Evolutionary conservation across 441 rosid species (phyloP), one percentile per base, ranked within the genome.

Genomic region (Metrosideros polymorpha): DNA sequence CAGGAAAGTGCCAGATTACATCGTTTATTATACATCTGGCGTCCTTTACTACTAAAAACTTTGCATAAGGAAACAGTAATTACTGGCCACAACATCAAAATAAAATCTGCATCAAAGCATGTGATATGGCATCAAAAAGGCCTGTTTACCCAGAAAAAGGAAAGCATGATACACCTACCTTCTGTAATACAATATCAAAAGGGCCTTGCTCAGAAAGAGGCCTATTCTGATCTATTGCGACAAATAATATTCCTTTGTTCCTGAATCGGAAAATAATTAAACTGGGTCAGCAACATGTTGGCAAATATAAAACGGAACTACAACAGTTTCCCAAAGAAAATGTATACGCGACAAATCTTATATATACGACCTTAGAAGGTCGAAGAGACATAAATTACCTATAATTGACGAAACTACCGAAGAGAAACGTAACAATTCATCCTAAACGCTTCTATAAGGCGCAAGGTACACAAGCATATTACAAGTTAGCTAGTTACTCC

Each of bases 171-270:
- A 47, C n/a, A 82, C 90, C 29, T 88, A 95, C 98, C 98, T 95
- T 95, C 39, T 95, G 98, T 92, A 95, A 86, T 57, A 95, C 96
- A 89, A 95, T 92, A 89, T 95, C 96, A 85, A 95, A 95, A 88
- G 97, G 98, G 39, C 98, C 98, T 90, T 95, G 98, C 66, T 95
- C 98, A 42, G 95, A 92, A 84, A 95, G 97, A 24, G 98, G 92
- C 86, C 89, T 90, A 85, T 88, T 90, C 84, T 91, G 97, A 92
- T 95, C 98, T 85, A 95, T 95, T 18, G 97, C 94, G 83, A 95
- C 95, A 92, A 95, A 95, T 42, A 90, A 83, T 75, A 95, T 95
- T 82, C 98, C 98, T 86, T 95, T 95, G 53, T 94, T 94, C 93
- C 98, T 95, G 94, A 87, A 89, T 59, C 2, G n/a, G n/a, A 35